phyloP scores from a whole-genome alignment of 169 alveolate genomes.

The Eimeria acervulina region DNA sequence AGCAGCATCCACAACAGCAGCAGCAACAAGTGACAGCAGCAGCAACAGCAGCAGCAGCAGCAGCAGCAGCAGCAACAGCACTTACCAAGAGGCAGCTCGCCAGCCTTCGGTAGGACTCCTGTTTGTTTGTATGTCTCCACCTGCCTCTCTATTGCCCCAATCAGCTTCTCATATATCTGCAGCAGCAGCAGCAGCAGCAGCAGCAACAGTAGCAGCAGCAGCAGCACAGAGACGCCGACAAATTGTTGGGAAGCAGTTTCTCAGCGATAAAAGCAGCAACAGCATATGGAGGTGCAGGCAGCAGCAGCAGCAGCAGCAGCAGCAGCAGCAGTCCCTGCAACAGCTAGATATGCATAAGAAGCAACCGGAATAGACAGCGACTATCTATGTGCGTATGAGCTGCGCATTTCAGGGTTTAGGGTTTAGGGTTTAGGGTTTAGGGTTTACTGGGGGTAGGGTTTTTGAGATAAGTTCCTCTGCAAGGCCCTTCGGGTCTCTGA shows the following conservation, averaged over 20 bases:
- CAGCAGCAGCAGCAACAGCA: conserved; percentile 37
- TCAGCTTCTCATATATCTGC: conserved; percentile 57
- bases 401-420: conserved; percentile 37
- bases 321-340: too few species aligned
- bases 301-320: neutral
- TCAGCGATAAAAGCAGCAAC: conserved; percentile 30
- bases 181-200: conserved; percentile 42
- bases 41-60: conserved; percentile 34
- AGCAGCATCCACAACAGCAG: neutral
- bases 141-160: conserved; percentile 69
- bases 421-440: conserved; percentile 49
- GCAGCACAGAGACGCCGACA: neutral
- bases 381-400: too few species aligned
- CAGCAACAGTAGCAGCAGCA: conserved; percentile 55
- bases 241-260: too few species aligned
- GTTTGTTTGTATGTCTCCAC: neutral
- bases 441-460: conserved; percentile 24
- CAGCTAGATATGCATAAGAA: too few species aligned
- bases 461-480: neutral
- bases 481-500: neutral
- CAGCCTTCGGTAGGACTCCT: conserved; percentile 53
- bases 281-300: neutral
- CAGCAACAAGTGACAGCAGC: neutral
- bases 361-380: too few species aligned
- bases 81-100: conserved; percentile 75